These are phyloP conservation scores for Parafenestella ontariensis DNA, from an alignment of 2,329 filamentous ascomycete species.

Conservation along the genomic window DNA sequence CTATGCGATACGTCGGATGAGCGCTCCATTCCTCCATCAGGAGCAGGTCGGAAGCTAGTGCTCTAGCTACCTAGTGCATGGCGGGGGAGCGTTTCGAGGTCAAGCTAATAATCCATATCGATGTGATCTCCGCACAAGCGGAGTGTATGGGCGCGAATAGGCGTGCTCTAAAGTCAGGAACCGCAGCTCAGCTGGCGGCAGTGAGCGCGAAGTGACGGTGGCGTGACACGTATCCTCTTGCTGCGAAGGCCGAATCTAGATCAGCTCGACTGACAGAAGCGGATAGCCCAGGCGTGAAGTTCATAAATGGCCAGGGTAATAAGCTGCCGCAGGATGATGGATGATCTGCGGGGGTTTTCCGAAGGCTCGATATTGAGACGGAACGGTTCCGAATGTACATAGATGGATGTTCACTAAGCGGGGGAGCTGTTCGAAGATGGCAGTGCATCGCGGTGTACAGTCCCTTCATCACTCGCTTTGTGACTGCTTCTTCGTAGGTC, in stretches of 20 bases:
- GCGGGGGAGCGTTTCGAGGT: slow-evolving; percentile 25
- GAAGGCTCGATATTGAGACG: background rate
- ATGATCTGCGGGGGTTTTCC: slow-evolving; percentile 1
- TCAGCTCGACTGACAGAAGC: background rate
- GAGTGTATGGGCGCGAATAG: slow-evolving; percentile 20
- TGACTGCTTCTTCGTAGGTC: background rate
- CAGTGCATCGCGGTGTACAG: background rate
- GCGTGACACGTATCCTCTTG: slow-evolving; percentile 16
- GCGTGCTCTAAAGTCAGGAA: slow-evolving; percentile 4
- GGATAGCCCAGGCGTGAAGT: background rate
- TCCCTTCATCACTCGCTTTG: background rate
- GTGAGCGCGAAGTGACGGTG: slow-evolving; percentile 11
- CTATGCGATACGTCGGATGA: slow-evolving; percentile 30
- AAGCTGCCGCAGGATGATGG: slow-evolving; percentile 7
- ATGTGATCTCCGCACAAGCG: slow-evolving; percentile 36
- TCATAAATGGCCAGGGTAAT: slow-evolving; percentile 1
- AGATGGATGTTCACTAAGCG: no score
- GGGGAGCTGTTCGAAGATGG: no score
- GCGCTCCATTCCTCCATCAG: slow-evolving; percentile 36
- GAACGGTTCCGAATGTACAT: slow-evolving; percentile 1
- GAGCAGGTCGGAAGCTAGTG: slow-evolving; percentile 12
- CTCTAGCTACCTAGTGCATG: slow-evolving; percentile 15
- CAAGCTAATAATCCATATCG: slow-evolving; percentile 18
- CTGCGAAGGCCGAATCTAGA: slow-evolving; percentile 3
- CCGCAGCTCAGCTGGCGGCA: slow-evolving; percentile 8